Base-by-base conservation (phyloP, 371 early-diverging fungal species). In the Syncephalastrum sp. region DNA sequence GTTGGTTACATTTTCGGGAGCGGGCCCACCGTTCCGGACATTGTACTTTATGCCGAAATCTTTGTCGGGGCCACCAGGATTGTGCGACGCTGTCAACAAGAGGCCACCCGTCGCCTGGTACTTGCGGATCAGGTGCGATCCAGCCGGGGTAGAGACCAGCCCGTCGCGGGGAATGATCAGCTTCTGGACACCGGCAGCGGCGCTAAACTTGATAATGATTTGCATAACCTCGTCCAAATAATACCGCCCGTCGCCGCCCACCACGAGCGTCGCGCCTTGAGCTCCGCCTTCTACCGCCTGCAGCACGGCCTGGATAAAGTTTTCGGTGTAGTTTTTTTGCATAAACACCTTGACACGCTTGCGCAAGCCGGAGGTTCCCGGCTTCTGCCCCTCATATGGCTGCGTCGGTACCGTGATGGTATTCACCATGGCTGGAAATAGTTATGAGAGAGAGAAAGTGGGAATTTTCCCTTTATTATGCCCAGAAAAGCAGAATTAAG, bases 11-110 rank as follows among this genome's bases (percentile, higher is more conserved):
- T 74, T 70, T 73, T 98, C 98, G 19, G 96, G 96, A 41, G 98
- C 98, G 27, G 98, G 97, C 15, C 89, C 98, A 63, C 98, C 98
- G 72, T 95, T 98, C 76, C 86, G 79, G 54, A 87, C 85, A 77
- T 98, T 98, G 81, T 91, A 97, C 74, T 98, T 98, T 76, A 98
- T 95, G 58, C 98, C 98, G 80, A 98, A 98, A 73, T 98, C 98
- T 64, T 92, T 90, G 12, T 94, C 88, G 43, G 96, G 97, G 53
- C 98, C 98, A 57, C 98, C 98, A 38, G 98, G 97, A 80, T 98
- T 98, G 81, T 98, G 98, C 42, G 94, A 94, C 10, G 98, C 98
- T 24, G 97, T 96, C 64, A 98, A 75, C 52, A 98, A 83, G 54
- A 98, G 96, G 57, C 97, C 96, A 61, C 95, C 89, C 10, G 92